phyloP scores from a whole-genome alignment of 257 asterid genomes.

The Nicotiana tomentosiformis region DNA sequence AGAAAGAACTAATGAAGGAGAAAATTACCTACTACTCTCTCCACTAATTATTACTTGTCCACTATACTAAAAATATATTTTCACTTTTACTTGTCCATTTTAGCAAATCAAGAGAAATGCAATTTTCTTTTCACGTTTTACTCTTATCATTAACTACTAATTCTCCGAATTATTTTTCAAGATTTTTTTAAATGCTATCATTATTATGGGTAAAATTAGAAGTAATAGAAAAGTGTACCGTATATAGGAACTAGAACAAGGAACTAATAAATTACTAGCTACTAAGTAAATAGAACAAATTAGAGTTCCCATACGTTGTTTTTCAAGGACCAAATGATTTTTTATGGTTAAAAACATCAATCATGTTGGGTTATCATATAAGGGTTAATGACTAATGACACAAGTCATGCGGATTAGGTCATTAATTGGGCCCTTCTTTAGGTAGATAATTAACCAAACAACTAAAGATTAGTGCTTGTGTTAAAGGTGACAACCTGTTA shows the following conservation, averaged over 20 bases:
- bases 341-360: not conserved
- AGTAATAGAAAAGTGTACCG: too few relatives aligned
- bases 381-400: not conserved
- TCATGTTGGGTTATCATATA: not conserved
- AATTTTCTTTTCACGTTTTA: too few relatives aligned
- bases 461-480: not conserved
- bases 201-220: too few relatives aligned
- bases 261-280: not conserved
- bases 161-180: too few relatives aligned
- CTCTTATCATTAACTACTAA: too few relatives aligned
- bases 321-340: not conserved
- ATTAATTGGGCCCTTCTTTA: not conserved
- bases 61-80: too few relatives aligned
- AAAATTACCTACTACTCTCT: not conserved
- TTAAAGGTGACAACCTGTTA: slow-evolving; percentile 10
- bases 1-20: not conserved
- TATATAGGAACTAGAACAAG: not conserved
- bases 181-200: too few relatives aligned
- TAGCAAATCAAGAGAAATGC: too few relatives aligned
- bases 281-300: not conserved
- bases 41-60: too few relatives aligned
- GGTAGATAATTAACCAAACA: slow-evolving; percentile 6
- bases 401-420: not conserved
- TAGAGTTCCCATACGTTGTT: not conserved
- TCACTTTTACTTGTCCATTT: too few relatives aligned